Base-by-base conservation (phyloP, 2,329 filamentous ascomycete species). In the Scedosporium aurantiacum region DNA sequence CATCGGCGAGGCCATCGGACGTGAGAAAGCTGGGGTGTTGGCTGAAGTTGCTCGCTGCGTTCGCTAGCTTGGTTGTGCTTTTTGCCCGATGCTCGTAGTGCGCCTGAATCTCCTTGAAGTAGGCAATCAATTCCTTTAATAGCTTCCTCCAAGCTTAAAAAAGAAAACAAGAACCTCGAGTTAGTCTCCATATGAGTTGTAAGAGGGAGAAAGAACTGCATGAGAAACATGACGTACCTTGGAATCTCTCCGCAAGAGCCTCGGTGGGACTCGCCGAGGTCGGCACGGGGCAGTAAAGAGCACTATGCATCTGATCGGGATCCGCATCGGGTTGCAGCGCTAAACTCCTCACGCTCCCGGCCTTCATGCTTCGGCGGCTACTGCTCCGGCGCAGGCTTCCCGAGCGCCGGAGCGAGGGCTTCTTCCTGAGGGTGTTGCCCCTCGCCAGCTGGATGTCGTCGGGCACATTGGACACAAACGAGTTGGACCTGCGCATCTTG, bases 71-170 rank as follows among this genome's bases (percentile, higher is more conserved):
- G 63, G 90, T 73, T 4, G 96, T 79, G 6, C 88, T 84, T 72
- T 97, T 97, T 28, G 89, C 83, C 64, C 89, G 86, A 61, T 87
- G 82, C 70, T 99, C 93, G 73, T 97, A 97, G 57, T 92, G 90
- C 58, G 82, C 83, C 70, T 96, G 91, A 56, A 97, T 86, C 72
- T 97, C 94, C 68, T 90, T 87, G 72, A 97, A 97, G 73, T 96
- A 97, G 62, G 89, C 78, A 66, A 97, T 96, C 54, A 97, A 80
- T 66, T 97, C 92, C 72, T 97, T 97, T 60, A 99, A 82, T 14
- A 97, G 82, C 77, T 96, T 96, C 68, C 94, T 85, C 94, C 94
- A 99, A 59, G 89, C 91, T 95, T 67, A 61, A 54, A 47, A 54
- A 4, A 32, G 5, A 21, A 25, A 56, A 25, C 7, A 61, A 23